Base-by-base conservation (phyloP, 1,139 yeast genomes). In the Lodderomyces orthopsilosis region DNA sequence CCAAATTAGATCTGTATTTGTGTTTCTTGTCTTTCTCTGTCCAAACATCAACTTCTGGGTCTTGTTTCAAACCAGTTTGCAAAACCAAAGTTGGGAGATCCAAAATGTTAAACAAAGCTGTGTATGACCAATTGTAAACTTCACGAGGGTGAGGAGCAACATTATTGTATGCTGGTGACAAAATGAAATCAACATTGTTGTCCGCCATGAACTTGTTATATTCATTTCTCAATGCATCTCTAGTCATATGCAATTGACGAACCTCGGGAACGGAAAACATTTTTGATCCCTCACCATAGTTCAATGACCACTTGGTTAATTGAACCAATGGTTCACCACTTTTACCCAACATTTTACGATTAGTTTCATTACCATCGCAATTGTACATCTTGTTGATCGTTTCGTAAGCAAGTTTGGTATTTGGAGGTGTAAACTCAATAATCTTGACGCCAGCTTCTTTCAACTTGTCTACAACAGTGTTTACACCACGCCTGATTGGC, bases 51-150 rank as follows among this genome's bases (percentile, higher is more conserved):
- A 65, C 44, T 4, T 50, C 41, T 13, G 77, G 77, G 56, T 82
- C 86, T 56, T 79, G 86, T 55, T 61, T 68, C 50, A 81, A 59
- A 12, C 85, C 84, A 8, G 86, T 75, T 56, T 85, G 88, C 62
- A 80, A 67, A 2, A 72, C 73, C 46, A 81, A 73, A 35, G 81
- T 72, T 39, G 89, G 85, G 54, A 79, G 70, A 57, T 83, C 89
- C 50, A 82, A 62, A 42, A 83, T 57, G 57, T 83, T 83, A 72
- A 80, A 85, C 50, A 84, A 72, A 0, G 87, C 63, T 9, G 90
- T 83, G 65, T 84, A 85, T 3, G 88, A 83, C 93, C 93, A 85
- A 62, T 83, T 83, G 58, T 75, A 77, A 10, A 85, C 76, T 43
- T 77, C 75, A 40, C 79, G 82, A n/a, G 82, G 79, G 40, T 74